Percentiles rank a stretch among this genome's conserved stretches.
These are phyloP conservation scores for Aspergillus novofumigatus DNA, from an alignment of 2,329 filamentous ascomycete genomes.

Conservation along the genomic window DNA sequence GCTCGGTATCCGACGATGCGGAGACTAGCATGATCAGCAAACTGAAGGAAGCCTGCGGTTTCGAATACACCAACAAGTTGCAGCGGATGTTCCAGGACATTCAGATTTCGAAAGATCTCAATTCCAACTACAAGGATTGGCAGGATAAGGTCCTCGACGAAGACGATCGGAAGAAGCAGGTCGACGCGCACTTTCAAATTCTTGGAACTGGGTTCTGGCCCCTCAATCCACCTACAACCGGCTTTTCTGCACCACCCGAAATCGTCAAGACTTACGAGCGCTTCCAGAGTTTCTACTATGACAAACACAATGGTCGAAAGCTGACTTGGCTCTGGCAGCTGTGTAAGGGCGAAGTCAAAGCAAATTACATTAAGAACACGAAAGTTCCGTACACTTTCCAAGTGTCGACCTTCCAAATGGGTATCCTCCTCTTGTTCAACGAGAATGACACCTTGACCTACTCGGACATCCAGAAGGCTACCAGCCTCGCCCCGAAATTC, in stretches of 20 bases:
- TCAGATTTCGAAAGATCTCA: conserved; percentile 97
- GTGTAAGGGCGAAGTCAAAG: conserved; percentile 94
- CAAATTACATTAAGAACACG: conserved; percentile 81
- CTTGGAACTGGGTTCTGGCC: conserved; percentile 98
- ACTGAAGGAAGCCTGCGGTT: conserved; percentile 95
- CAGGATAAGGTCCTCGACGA: conserved; percentile 63
- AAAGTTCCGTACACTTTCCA: conserved; percentile 96
- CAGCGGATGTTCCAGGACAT: conserved; percentile 99
- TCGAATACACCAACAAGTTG: conserved; percentile 98
- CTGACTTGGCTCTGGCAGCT: conserved; percentile 97
- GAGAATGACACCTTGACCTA: conserved; percentile 81
- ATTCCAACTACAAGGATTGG: conserved; percentile 78
- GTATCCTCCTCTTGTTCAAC: conserved; percentile 90
- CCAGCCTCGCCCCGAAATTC: conserved; percentile 73
- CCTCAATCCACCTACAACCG: conserved; percentile 76
- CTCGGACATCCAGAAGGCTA: conserved; percentile 79
- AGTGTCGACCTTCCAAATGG: conserved; percentile 98
- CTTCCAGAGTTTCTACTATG: conserved; percentile 86
- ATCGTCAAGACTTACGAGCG: conserved; percentile 84
- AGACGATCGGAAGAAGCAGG: conserved; percentile 61
- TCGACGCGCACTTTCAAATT: conserved; percentile 88
- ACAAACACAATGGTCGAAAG: conserved; percentile 95
- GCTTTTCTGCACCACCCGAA: conserved; percentile 81
- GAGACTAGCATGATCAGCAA: conserved; percentile 99
- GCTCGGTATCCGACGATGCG: conserved; percentile 92